These are phyloP conservation scores for Penicillium concentricum DNA, from an alignment of 2,329 filamentous ascomycete genomes.

Conservation along the genomic window DNA sequence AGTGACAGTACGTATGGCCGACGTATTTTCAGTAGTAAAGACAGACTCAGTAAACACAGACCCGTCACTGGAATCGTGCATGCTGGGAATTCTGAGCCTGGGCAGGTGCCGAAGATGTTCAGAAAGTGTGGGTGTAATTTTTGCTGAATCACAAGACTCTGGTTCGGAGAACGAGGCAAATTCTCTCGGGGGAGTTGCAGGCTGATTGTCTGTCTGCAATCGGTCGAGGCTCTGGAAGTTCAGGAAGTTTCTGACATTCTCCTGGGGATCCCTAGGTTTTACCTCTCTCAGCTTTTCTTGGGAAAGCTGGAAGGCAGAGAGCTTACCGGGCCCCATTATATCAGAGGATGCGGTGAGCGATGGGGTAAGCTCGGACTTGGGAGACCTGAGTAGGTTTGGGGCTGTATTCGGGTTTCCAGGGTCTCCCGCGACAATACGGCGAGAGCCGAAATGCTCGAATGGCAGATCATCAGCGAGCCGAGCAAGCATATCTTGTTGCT, in stretches of 20 bases:
- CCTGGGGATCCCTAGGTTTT: constrained; percentile 75
- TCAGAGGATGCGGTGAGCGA: constrained; percentile 92
- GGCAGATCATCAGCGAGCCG: constrained; percentile 75
- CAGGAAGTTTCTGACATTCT: constrained; percentile 90
- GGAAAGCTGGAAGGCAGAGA: constrained; percentile 67
- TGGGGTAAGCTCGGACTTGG: constrained; percentile 71
- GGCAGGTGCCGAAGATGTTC: constrained; percentile 57
- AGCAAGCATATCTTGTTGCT: constrained; percentile 74
- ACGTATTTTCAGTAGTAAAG: constrained; percentile 11
- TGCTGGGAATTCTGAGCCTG: constrained; percentile 55
- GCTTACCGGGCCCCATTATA: constrained; percentile 66
- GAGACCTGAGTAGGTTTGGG: constrained; percentile 55
- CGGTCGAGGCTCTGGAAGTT: constrained; percentile 67
- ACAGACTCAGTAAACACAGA: constrained; percentile 15
- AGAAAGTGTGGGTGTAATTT: constrained; percentile 21
- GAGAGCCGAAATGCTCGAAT: constrained; percentile 65
- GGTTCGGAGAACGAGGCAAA: constrained; percentile 6
- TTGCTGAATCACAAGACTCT: constrained; percentile 5
- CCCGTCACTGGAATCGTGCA: constrained; percentile 28
- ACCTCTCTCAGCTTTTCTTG: constrained; percentile 70
- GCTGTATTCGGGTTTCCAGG: constrained; percentile 72
- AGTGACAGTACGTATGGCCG: constrained; percentile 32
- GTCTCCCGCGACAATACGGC: constrained; percentile 74
- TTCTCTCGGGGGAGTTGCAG: constrained; percentile 61
- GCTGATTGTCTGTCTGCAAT: constrained; percentile 43